phyloP scores from a whole-genome alignment of 768 basidiomycete species.

The Boletus patriciae region DNA sequence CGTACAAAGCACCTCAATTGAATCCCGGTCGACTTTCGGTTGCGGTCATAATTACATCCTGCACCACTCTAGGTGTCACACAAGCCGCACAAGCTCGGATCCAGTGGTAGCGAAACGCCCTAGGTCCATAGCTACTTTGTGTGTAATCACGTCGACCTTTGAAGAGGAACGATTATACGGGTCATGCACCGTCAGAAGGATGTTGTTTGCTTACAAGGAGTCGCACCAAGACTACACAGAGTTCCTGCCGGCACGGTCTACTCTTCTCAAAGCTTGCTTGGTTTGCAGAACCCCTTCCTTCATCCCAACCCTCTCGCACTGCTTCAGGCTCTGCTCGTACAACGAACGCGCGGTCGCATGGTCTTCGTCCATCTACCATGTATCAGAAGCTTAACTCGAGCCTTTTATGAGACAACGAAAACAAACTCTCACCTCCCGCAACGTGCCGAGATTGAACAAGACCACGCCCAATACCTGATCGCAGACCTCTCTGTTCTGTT shows the following conservation, averaged over 20 bases:
- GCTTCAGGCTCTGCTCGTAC: constrained; percentile 33
- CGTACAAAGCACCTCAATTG: too few species aligned
- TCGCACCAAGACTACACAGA: neutral
- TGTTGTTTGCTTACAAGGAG: neutral
- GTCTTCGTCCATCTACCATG: constrained; percentile 36
- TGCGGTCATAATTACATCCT: too few species aligned
- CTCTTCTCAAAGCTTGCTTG: constrained; percentile 34
- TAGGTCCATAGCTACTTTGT: too few species aligned
- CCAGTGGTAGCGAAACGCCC: too few species aligned
- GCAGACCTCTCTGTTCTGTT: constrained; percentile 41
- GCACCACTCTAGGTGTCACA: too few species aligned
- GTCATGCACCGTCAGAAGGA: neutral
- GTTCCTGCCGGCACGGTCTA: constrained; percentile 10
- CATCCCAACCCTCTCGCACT: constrained; percentile 34
- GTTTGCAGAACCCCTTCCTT: constrained; percentile 38
- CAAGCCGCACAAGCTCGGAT: too few species aligned
- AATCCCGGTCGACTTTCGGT: too few species aligned
- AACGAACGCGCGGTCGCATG: constrained; percentile 27
- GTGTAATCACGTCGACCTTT: too few species aligned
- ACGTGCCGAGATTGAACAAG: constrained; percentile 60
- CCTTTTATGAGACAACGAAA: neutral
- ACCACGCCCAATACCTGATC: constrained; percentile 56
- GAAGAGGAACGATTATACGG: too few species aligned
- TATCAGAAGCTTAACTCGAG: neutral
- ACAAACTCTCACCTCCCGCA: constrained; percentile 41